Conservation (phyloP, 164 flowering plant species). For the Akebia trifoliata region DNA sequence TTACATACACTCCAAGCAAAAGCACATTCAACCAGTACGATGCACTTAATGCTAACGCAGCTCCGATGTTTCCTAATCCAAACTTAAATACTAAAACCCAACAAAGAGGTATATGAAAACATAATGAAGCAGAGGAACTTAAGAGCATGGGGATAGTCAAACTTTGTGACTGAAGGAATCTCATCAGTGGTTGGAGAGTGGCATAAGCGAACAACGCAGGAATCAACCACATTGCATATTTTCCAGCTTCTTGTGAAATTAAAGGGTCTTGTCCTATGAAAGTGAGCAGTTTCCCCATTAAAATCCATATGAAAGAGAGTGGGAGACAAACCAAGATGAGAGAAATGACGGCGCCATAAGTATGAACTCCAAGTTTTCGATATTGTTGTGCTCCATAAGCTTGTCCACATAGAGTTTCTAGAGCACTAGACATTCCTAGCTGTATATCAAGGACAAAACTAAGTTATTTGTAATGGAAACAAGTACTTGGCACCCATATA, state of each 20-base stretch:
- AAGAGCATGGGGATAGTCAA: conserved; percentile 40
- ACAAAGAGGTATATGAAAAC: conserved; percentile 43
- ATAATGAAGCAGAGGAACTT: conserved; percentile 28
- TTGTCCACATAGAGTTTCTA: conserved; percentile 66
- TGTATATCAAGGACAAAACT: conserved; percentile 15
- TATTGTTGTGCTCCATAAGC: conserved; percentile 63
- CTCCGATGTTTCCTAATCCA: conserved; percentile 40
- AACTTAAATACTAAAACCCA: conserved; percentile 48
- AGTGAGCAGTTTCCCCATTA: conserved; percentile 38
- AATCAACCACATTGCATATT: conserved; percentile 33
- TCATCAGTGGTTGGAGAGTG: conserved; percentile 34
- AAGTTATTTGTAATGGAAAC: too few species aligned
- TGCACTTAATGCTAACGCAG: conserved; percentile 35
- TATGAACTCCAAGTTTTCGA: conserved; percentile 36
- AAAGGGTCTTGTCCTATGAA: conserved; percentile 50
- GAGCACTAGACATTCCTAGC: conserved; percentile 52
- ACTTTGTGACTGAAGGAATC: conserved; percentile 47
- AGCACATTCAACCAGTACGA: conserved; percentile 51
- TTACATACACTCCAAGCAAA: conserved; percentile 33
- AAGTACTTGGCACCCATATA: too few species aligned
- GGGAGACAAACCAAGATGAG: conserved; percentile 41
- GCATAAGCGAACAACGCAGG: conserved; percentile 54
- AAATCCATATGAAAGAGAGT: conserved; percentile 40
- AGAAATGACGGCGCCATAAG: conserved; percentile 34
- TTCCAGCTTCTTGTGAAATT: conserved; percentile 51